Evolutionary conservation across 768 basidiomycete genomes (phyloP).

Genomic region (Mycena rosella): DNA sequence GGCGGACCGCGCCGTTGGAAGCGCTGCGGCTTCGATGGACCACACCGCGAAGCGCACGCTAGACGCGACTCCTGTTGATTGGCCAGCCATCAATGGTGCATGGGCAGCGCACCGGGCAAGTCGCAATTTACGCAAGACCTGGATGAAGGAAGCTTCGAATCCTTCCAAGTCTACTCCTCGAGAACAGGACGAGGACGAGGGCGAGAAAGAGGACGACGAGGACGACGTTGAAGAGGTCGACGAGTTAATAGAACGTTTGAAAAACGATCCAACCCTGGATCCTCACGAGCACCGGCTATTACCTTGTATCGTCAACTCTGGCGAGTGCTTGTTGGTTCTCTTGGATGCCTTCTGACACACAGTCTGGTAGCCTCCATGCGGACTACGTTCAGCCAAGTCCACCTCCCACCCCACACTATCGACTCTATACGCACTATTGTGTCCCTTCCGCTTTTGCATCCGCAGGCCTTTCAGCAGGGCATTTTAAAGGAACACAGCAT

Average conservation of each 20-base stretch:
- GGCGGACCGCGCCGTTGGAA: constrained; percentile 83
- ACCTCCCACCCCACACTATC: constrained; percentile 88
- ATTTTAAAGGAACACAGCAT: constrained; percentile 93
- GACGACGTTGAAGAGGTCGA: constrained; percentile 61
- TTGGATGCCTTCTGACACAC: constrained; percentile 24
- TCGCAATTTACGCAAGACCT: constrained; percentile 66
- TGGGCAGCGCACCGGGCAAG: constrained; percentile 71
- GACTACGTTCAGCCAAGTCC: constrained; percentile 90
- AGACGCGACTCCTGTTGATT: constrained; percentile 72
- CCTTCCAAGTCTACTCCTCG: constrained; percentile 40
- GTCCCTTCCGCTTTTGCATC: constrained; percentile 88
- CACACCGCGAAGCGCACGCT: constrained; percentile 56
- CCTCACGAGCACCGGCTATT: constrained; percentile 85
- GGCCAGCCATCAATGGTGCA: constrained; percentile 74
- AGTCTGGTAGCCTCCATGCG: constrained; percentile 70
- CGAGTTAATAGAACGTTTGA: constrained; percentile 82
- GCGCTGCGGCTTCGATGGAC: constrained; percentile 56
- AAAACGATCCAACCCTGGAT: constrained; percentile 81
- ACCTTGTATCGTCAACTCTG: constrained; percentile 87
- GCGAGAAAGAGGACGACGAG: constrained; percentile 63
- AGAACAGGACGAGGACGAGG: constrained; percentile 52
- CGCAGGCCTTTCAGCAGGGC: constrained; percentile 88
- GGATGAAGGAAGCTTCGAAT: constrained; percentile 66
- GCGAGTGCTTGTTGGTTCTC: constrained; percentile 52
- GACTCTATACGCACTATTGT: constrained; percentile 94